These are phyloP conservation scores for Begonia masoniana DNA, from an alignment of 306 rosid species.

Conservation along the genomic window DNA sequence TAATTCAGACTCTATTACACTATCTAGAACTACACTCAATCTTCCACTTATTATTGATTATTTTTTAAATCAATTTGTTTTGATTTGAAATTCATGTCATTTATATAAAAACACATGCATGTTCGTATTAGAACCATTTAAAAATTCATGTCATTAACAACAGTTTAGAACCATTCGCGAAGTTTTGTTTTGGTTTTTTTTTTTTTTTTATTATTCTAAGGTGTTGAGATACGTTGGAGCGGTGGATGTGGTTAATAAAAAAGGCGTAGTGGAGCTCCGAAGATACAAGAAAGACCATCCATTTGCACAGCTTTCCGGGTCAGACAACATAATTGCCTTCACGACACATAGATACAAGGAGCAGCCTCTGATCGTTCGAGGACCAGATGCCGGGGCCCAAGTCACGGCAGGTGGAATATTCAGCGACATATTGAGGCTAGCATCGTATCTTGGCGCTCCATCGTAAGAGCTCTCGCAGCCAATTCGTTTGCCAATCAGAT, in stretches of 20 bases:
- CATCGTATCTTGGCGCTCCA: conserved; percentile 97
- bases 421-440: conserved; percentile 84
- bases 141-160: too few relatives aligned
- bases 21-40: too few relatives aligned
- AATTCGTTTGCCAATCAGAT: not conserved
- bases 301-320: conserved; percentile 87
- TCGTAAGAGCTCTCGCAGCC: conserved; percentile 27
- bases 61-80: too few relatives aligned
- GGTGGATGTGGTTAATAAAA: conserved; percentile 61
- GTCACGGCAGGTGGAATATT: conserved; percentile 98
- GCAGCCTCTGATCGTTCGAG: conserved; percentile 88
- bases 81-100: too few relatives aligned
- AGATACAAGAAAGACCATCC: conserved; percentile 86
- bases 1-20: too few relatives aligned
- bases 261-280: conserved; percentile 65
- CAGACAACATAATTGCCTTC: conserved; percentile 90
- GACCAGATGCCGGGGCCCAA: conserved; percentile 97
- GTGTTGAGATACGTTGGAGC: conserved; percentile 93
- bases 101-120: too few relatives aligned
- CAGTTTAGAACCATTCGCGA: too few relatives aligned
- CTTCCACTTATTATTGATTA: too few relatives aligned
- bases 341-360: conserved; percentile 68
- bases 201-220: conserved; percentile 39
- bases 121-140: too few relatives aligned
- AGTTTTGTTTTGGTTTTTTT: not conserved